Conservation (phyloP, 2,329 filamentous ascomycete genomes). For the Diaporthe humulicola region DNA sequence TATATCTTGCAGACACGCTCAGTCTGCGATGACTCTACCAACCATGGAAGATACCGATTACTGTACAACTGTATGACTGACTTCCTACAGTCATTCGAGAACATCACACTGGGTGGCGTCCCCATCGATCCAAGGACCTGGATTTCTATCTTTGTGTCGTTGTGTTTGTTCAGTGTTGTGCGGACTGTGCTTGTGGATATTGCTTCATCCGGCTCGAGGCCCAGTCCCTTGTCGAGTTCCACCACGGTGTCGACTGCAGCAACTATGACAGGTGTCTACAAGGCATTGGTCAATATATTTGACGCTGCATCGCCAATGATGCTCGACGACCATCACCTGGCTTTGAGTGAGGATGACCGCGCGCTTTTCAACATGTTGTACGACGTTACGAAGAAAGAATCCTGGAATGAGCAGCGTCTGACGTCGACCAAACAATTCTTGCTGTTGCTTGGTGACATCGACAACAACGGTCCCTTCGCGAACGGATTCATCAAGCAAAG, state of each 20-base stretch:
- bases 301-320: constrained; percentile 58
- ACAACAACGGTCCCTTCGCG: constrained; percentile 53
- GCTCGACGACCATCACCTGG: constrained; percentile 57
- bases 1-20: constrained; percentile 50
- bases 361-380: constrained; percentile 58
- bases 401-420: constrained; percentile 62
- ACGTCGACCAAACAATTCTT: constrained; percentile 64
- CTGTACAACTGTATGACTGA: constrained; percentile 64
- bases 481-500: constrained; percentile 59
- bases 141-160: constrained; percentile 65
- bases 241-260: constrained; percentile 42
- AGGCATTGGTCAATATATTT: constrained; percentile 64
- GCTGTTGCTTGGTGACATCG: constrained; percentile 60
- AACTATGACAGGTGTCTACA: constrained; percentile 63
- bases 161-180: constrained; percentile 71
- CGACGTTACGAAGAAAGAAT: constrained; percentile 60
- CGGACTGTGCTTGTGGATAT: constrained; percentile 66
- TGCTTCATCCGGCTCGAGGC: constrained; percentile 47
- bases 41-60: constrained; percentile 61
- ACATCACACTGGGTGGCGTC: constrained; percentile 54
- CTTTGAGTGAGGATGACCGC: constrained; percentile 60
- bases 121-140: constrained; percentile 58
- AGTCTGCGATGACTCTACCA: constrained; percentile 59
- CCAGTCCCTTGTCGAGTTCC: constrained; percentile 31
- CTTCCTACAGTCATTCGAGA: constrained; percentile 67